Evolutionary conservation across 164 flowering plant species (phyloP).

Genomic region (Saururus chinensis): DNA sequence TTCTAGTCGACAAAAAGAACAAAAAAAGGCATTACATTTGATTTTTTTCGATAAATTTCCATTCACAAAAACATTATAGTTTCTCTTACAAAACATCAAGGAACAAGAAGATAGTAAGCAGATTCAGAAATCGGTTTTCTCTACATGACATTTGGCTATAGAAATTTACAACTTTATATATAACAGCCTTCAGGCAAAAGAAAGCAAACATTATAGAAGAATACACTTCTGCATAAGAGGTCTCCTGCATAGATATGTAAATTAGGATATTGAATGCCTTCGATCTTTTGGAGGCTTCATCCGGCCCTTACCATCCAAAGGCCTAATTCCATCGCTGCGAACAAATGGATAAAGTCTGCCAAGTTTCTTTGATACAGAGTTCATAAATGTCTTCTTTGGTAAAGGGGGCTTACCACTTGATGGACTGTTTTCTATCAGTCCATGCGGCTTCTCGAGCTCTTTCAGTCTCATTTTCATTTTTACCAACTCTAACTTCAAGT

Average conservation of each 20-base stretch:
- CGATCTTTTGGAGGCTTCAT: slow-evolving; percentile 47
- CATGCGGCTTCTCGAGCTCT: slow-evolving; percentile 39
- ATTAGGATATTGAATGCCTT: slow-evolving; percentile 84
- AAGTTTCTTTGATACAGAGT: slow-evolving; percentile 60
- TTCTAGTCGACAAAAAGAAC: no score
- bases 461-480: slow-evolving; percentile 56
- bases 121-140: neutral
- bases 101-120: neutral
- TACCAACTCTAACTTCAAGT: slow-evolving; percentile 59
- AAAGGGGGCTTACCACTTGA: slow-evolving; percentile 14
- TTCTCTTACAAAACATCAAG: no score
- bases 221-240: neutral
- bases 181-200: neutral
- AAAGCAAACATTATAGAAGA: neutral
- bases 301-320: slow-evolving; percentile 28
- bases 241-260: slow-evolving; percentile 3
- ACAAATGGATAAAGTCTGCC: slow-evolving; percentile 55
- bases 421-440: slow-evolving; percentile 8
- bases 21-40: no score
- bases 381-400: slow-evolving; percentile 57
- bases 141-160: neutral
- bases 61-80: neutral
- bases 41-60: neutral
- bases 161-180: neutral
- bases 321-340: slow-evolving; percentile 36